Base-by-base conservation (phyloP, 2,329 filamentous ascomycete genomes). In the Pyricularia sp. region DNA sequence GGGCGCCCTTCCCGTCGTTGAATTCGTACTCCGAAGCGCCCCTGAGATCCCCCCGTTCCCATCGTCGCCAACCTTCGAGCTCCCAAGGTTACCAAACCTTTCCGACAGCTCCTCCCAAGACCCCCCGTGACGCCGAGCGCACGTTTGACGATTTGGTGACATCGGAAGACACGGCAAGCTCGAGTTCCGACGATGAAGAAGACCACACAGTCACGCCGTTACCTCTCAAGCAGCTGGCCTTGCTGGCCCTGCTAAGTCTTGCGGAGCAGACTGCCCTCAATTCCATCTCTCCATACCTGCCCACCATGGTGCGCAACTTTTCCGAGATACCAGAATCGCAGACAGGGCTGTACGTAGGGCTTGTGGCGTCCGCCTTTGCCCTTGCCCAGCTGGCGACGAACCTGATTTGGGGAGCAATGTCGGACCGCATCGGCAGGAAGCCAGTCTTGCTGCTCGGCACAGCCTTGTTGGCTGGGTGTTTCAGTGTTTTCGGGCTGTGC, bases 261-360 rank as follows among this genome's bases (percentile, higher is more conserved):
- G 91, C 92, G 68, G 95, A 99, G 77, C 95, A 99, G 82, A 98
- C 94, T 0, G 95, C 95, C 0, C 86, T 99, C 76, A 99, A 99
- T 79, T 97, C 93, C 26, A 97, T 99, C 75, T 92, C 91, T 12
- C 95, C 95, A 0, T 99, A 99, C 78, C 86, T 99, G 1, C 95
- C 95, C 0, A 88, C 93, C 73, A 98, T 99, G 94, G 90, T 94
- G 1, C 87, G 88, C 26, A 89, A 88, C 0, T 98, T 98, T 77
- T 91, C 92, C 1, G 92, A 92, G 71, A 90, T 97, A 25, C 85
- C 90, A 25, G 79, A 85, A 1, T 84, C 83, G 6, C 83, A 93
- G 73, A 90, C 91, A 36, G 95, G 94, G 0, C 77, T 98, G 61
- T 98, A 97, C 76, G 93, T 98, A 0, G 95, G 95, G 17, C 83